Base-by-base conservation (phyloP, 1,284 basidiomycete species). In the Afroboletus lepidellus region DNA sequence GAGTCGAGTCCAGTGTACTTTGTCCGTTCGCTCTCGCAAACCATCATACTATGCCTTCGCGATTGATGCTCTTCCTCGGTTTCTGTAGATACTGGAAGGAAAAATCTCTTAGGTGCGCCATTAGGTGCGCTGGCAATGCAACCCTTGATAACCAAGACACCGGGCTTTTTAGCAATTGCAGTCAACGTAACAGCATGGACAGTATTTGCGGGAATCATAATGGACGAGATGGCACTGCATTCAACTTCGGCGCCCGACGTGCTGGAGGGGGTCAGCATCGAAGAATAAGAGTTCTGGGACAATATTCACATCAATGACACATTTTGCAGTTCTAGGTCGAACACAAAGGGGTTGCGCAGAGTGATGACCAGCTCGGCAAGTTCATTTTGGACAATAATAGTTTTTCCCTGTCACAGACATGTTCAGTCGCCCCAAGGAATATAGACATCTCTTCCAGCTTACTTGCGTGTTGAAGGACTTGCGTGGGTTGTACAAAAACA, bases 401-500 rank as follows among this genome's bases (percentile, higher is more conserved):
- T 75, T 76, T 83, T 78, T 1, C 72, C 74, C 81, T 87, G 49
- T 38, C 37, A 51, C 11, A 23, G n/a, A 43, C 37, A 43, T 13
- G 8, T 42, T 45, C 36, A 57, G 23, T 21, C 48, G 41, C 11
- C 55, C 56, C 39, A 55, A 41, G 24, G 39, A 16, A 48, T 8
- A 41, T 38, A 45, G 9, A 36, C 8, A 21, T 33, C 43, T 41
- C 15, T n/a, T 13, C 43, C 29, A 16, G 36, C 73, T 62, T 50
- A 90, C 91, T 76, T 86, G 84, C 30, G 74, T 77, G 37, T 73
- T 71, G 38, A 74, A 69, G 3, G 78, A 71, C 60, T 81, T 86
- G 42, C 90, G 75, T 1, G 94, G 94, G 65, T 96, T 94, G 67
- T 95, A 95, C 48, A 97, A 73, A 72, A 96, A 95, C 0, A 90